phyloP scores from a whole-genome alignment of 306 rosid species.

The Trichosanthes cucumerina region DNA sequence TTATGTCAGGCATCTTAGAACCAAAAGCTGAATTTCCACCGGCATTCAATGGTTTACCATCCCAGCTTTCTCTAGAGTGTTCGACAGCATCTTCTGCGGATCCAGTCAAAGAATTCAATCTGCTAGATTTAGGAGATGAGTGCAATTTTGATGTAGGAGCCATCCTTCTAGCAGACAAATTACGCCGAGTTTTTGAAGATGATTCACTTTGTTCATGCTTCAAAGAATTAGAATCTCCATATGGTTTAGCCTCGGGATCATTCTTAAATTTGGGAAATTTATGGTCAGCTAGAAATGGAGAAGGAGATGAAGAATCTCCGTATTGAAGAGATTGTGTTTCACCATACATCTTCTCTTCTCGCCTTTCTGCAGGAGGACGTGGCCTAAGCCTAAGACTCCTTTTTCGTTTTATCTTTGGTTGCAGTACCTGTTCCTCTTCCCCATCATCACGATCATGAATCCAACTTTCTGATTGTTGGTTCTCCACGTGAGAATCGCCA shows the following conservation, averaged over 20 bases:
- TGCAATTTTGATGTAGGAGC: constrained; percentile 52
- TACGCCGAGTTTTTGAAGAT: constrained; percentile 47
- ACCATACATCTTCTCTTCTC: constrained; percentile 56
- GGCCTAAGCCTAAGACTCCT: constrained; percentile 88
- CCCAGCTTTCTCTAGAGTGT: constrained; percentile 56
- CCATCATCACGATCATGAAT: constrained; percentile 89
- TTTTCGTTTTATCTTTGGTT: constrained; percentile 82
- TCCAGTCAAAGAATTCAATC: constrained; percentile 42
- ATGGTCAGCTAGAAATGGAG: constrained; percentile 42
- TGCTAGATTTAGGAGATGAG: constrained; percentile 62
- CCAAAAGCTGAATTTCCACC: constrained; percentile 45
- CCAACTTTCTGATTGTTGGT: constrained; percentile 89
- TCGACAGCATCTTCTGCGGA: constrained; percentile 52
- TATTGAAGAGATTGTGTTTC: constrained; percentile 50
- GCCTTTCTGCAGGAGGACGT: constrained; percentile 61
- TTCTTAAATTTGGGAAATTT: constrained; percentile 40
- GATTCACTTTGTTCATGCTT: constrained; percentile 63
- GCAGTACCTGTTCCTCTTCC: constrained; percentile 91
- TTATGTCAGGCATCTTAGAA: constrained; percentile 59
- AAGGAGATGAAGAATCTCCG: constrained; percentile 51
- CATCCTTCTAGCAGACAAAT: constrained; percentile 51
- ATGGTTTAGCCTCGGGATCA: constrained; percentile 46
- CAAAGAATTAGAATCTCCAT: constrained; percentile 37
- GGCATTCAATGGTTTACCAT: constrained; percentile 44
- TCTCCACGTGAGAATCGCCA: constrained; percentile 86